phyloP scores from a whole-genome alignment of 441 rosid genomes.

The Gossypium aridum region DNA sequence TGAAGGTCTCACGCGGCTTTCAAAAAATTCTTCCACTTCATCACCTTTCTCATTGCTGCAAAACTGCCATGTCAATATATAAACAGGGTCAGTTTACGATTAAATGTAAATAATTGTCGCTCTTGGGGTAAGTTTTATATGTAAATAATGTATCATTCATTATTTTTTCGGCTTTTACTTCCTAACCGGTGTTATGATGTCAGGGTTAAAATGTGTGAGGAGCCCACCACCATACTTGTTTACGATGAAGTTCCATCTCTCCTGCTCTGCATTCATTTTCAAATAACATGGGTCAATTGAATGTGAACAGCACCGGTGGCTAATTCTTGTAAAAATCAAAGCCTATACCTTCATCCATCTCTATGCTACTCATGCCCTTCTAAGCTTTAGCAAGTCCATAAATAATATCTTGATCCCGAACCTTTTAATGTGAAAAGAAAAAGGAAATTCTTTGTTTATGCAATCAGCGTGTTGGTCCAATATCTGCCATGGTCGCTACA shows the following conservation, averaged over 20 bases:
- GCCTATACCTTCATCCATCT: conserved; percentile 49
- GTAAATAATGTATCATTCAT: not conserved
- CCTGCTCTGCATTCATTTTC: conserved; percentile 44
- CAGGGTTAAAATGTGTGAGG: conserved; percentile 61
- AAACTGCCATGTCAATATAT: not conserved
- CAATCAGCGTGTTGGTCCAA: conserved; percentile 15
- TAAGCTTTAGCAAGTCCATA: conserved; percentile 39
- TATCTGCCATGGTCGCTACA: conserved; percentile 18
- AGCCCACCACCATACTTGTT: conserved; percentile 67
- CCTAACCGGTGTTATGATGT: conserved; percentile 70
- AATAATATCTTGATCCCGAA: conserved; percentile 67
- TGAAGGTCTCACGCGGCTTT: not conserved
- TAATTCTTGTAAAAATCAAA: not conserved
- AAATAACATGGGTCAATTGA: not conserved
- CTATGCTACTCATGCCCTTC: conserved; percentile 73
- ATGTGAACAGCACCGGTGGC: not conserved
- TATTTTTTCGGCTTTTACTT: not conserved
- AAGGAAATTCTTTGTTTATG: not conserved
- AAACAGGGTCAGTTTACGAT: not conserved
- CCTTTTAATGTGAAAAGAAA: conserved; percentile 30
- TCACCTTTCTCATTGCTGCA: not conserved
- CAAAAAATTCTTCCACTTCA: not conserved
- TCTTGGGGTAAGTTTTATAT: not conserved
- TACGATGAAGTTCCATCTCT: conserved; percentile 64
- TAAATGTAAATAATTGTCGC: not conserved